Percentiles rank a stretch among this genome's conserved stretches.
Conservation (phyloP, 164 flowering plant species). For the Chimonanthus praecox region DNA sequence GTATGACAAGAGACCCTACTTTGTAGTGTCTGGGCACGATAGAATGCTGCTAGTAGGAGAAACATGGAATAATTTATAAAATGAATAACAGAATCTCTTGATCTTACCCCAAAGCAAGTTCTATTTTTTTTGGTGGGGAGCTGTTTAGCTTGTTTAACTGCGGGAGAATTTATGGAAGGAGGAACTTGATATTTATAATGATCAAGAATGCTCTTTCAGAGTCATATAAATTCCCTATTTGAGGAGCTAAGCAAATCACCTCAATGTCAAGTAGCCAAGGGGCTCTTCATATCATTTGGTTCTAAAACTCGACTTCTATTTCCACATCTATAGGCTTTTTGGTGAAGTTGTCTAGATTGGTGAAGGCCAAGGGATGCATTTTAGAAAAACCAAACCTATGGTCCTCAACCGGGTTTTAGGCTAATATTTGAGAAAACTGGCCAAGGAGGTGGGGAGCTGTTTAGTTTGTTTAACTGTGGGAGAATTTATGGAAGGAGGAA, state of each 20-base stretch:
- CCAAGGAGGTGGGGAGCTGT: not conserved
- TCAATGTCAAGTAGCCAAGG: not conserved
- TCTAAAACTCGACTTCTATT: not conserved
- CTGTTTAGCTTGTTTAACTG: not conserved
- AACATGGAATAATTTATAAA: too few relatives aligned
- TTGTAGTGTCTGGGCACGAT: too few relatives aligned
- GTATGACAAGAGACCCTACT: too few relatives aligned
- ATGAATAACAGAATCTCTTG: too few relatives aligned
- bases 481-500: not conserved
- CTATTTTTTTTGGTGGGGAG: not conserved
- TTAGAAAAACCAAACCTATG: too few relatives aligned
- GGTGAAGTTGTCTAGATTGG: too few relatives aligned
- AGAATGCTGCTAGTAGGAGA: too few relatives aligned
- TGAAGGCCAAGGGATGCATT: too few relatives aligned
- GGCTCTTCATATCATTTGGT: not conserved
- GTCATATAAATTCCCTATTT: not conserved
- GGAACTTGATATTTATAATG: not conserved
- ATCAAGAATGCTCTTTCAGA: not conserved
- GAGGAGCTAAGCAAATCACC: not conserved
- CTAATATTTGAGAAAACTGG: too few relatives aligned
- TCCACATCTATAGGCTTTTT: too few relatives aligned
- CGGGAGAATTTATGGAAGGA: not conserved
- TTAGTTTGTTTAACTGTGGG: not conserved
- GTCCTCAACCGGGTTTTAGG: too few relatives aligned
- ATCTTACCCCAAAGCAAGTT: too few relatives aligned